Conservation (phyloP, 345 rosid species). For the Eucalyptus cloeziana region DNA sequence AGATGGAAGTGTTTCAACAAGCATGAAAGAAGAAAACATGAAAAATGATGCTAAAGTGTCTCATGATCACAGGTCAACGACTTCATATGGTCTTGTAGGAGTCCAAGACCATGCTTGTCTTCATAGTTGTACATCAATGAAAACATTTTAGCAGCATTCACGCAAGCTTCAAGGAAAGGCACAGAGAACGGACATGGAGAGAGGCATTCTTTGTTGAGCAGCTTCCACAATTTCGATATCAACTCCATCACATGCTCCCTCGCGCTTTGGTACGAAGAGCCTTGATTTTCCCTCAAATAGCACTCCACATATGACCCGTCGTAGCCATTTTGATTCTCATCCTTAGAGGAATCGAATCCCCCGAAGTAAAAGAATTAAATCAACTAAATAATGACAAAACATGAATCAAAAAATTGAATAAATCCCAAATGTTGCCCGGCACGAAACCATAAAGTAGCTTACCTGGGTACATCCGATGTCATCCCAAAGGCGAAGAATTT, state of each 20-base stretch:
- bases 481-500: constrained; percentile 53
- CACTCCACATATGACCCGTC: constrained; percentile 53
- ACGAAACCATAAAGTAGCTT: not conserved
- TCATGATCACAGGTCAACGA: not conserved
- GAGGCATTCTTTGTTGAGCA: constrained; percentile 31
- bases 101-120: constrained; percentile 17
- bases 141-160: constrained; percentile 37
- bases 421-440: not conserved
- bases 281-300: constrained; percentile 27
- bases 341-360: not conserved
- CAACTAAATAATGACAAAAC: not conserved
- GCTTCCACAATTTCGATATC: constrained; percentile 43
- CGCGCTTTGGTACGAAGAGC: constrained; percentile 4
- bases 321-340: not conserved
- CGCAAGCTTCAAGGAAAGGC: constrained; percentile 12
- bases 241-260: constrained; percentile 2
- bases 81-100: constrained; percentile 11
- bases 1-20: not conserved
- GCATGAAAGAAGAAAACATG: not conserved
- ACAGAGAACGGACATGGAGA: constrained; percentile 12
- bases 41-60: not conserved
- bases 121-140: constrained; percentile 38
- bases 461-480: constrained; percentile 49
- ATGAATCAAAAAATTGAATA: not conserved
- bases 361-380: not conserved